phyloP scores from a whole-genome alignment of 495 filamentous ascomycete species.

The Penicillium flavigenum region DNA sequence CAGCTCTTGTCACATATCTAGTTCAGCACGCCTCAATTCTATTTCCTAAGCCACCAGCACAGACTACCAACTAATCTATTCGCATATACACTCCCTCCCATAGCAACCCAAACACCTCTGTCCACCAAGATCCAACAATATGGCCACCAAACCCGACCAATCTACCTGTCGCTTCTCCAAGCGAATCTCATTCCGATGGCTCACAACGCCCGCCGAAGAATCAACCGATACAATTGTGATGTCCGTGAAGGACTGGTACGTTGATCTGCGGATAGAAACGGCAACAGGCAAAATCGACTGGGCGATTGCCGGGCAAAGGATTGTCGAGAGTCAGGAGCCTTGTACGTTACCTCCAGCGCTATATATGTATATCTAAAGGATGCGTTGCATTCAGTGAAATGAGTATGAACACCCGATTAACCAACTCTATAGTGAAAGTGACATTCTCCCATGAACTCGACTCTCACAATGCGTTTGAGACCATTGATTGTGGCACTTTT shows the following conservation, averaged over 20 bases:
- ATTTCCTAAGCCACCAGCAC: not conserved
- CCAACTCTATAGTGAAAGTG: constrained; percentile 27
- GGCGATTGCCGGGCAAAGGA: constrained; percentile 42
- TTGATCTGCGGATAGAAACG: constrained; percentile 44
- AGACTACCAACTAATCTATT: not conserved
- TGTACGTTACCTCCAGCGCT: constrained; percentile 19
- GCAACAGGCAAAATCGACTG: constrained; percentile 36
- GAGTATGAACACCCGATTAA: not conserved
- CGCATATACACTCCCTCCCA: not conserved
- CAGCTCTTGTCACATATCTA: too few species aligned
- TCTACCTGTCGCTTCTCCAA: constrained; percentile 37
- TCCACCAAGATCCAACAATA: not conserved
- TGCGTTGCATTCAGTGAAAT: constrained; percentile 3
- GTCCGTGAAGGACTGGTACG: constrained; percentile 45
- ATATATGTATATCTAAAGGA: not conserved
- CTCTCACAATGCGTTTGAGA: constrained; percentile 39
- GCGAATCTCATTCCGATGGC: constrained; percentile 47
- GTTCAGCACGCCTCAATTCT: not conserved
- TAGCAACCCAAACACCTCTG: not conserved
- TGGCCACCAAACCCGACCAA: constrained; percentile 10
- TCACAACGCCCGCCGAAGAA: constrained; percentile 39
- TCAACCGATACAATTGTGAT: constrained; percentile 48
- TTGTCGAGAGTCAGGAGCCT: constrained; percentile 33
- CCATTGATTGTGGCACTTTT: constrained; percentile 41
- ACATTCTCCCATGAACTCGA: constrained; percentile 45